Conservation (phyloP, 805 yeast genomes). For the Phaffomyces opuntiae region DNA sequence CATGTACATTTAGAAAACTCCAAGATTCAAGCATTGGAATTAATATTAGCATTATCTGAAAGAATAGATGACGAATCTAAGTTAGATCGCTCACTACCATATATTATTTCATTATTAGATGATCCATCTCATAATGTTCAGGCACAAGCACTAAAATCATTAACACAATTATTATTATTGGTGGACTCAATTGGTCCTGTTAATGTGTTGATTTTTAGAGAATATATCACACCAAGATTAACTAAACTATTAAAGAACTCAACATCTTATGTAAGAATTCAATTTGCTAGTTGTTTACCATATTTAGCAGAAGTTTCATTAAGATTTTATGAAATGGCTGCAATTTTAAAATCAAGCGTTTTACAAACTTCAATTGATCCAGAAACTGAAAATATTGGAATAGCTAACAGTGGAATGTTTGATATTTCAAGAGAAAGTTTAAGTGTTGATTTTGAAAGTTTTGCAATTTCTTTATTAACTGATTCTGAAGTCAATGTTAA, state of each 20-base stretch:
- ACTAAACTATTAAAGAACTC: slow-evolving; percentile 34
- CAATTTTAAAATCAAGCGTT: slow-evolving; percentile 36
- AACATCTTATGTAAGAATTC: slow-evolving; percentile 46
- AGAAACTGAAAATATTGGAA: slow-evolving; percentile 35
- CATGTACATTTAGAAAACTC: slow-evolving; percentile 54
- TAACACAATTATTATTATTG: slow-evolving; percentile 60
- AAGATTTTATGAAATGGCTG: slow-evolving; percentile 56
- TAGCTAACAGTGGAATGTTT: slow-evolving; percentile 26
- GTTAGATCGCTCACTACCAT: slow-evolving; percentile 80
- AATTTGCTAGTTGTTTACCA: slow-evolving; percentile 71
- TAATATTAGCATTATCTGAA: slow-evolving; percentile 71
- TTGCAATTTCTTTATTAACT: slow-evolving; percentile 60
- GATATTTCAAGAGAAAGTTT: slow-evolving; percentile 38
- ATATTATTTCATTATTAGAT: slow-evolving; percentile 62
- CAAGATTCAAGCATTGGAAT: slow-evolving; percentile 64
- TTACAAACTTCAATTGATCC: slow-evolving; percentile 33
- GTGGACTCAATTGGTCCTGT: slow-evolving; percentile 64
- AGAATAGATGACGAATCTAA: slow-evolving; percentile 75
- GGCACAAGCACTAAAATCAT: slow-evolving; percentile 51
- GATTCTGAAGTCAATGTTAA: slow-evolving; percentile 63
- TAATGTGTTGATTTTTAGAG: slow-evolving; percentile 72
- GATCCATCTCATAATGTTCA: slow-evolving; percentile 63
- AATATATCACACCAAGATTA: slow-evolving; percentile 72
- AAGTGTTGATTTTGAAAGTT: slow-evolving; percentile 51
- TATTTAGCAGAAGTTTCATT: slow-evolving; percentile 58